These are phyloP conservation scores for Spinacia oleracea DNA, from an alignment of 179 eudicot species.

Conservation along the genomic window DNA sequence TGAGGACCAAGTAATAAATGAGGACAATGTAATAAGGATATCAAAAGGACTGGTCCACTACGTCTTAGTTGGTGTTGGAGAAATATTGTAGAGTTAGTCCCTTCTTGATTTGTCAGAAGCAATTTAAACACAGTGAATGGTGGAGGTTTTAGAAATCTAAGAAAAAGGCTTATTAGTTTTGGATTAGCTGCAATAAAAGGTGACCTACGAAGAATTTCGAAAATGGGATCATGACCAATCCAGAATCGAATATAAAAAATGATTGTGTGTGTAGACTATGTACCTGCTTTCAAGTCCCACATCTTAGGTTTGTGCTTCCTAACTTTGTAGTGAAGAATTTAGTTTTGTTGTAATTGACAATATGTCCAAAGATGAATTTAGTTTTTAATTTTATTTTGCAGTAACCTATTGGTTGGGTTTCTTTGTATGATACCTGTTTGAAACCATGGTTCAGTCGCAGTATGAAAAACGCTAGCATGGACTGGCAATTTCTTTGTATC, in stretches of 20 bases:
- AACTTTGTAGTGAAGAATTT: no score
- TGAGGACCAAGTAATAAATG: neutral
- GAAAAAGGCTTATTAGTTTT: neutral
- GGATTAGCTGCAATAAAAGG: neutral
- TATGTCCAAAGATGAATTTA: no score
- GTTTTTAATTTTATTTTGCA: neutral
- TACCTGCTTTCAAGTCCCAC: no score
- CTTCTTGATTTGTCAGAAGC: neutral
- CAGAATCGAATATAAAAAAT: no score
- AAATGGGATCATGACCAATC: no score
- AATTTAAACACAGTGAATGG: neutral
- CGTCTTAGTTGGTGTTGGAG: neutral
- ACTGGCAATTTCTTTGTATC: no score
- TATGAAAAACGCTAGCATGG: neutral
- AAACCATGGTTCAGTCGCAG: neutral
- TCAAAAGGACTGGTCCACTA: neutral
- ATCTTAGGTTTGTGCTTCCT: no score
- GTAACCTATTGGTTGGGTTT: no score
- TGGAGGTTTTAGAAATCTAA: neutral
- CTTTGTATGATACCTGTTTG: neutral
- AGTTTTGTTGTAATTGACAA: no score
- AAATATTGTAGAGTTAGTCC: no score
- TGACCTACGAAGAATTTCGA: neutral
- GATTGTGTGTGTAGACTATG: no score
- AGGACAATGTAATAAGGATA: no score